Evolutionary conservation across 1,284 basidiomycete species (phyloP), one percentile per base, ranked within the genome.

Genomic region (Exobasidium rhododendri): DNA sequence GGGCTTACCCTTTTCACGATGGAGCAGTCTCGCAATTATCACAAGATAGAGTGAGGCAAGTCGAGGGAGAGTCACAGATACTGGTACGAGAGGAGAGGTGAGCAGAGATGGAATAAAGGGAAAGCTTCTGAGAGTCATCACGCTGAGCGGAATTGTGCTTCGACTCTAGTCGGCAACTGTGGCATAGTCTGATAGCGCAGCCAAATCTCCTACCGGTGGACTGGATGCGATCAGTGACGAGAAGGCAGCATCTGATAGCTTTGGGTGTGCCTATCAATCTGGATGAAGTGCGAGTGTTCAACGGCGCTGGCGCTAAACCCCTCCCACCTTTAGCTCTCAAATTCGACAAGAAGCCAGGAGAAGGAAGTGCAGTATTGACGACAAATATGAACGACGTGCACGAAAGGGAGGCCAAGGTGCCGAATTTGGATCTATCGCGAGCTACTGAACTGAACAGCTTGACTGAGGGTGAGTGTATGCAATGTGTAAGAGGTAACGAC

Each of bases 211-310:
- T 56, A 47, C 75, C 76, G 3, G 65, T 77, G 20, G 68, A 75
- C 49, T 78, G 74, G 74, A 69, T 68, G 53, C 66, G 75, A 1
- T 75, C 73, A 51, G 62, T 58, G 7, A 77, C 75, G 11, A 65
- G 76, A 11, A 68, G 76, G 3, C 68, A 71, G 40, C 68, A 70
- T 22, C 69, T 77, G 54, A 78, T 78, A 11, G 66, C 75, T 29
- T 68, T 78, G 58, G 76, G 76, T 20, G 68, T 78, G 14, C 76
- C 76, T 0, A 70, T 78, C 56, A 77, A 78, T 50, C 64, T 78
- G 10, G 76, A 78, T 54, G 75, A 78, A 60, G 66, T 78, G 46
- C 67, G 32, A 7, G 29, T 31, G 17, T 20, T 17, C 52, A 43
- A 60, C 22, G 26, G 28, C 1, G 45, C 17, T n/a, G 57, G 64